Conservation (phyloP, 192 early-diverging fungal species). For the Haplosporangium gracile region DNA sequence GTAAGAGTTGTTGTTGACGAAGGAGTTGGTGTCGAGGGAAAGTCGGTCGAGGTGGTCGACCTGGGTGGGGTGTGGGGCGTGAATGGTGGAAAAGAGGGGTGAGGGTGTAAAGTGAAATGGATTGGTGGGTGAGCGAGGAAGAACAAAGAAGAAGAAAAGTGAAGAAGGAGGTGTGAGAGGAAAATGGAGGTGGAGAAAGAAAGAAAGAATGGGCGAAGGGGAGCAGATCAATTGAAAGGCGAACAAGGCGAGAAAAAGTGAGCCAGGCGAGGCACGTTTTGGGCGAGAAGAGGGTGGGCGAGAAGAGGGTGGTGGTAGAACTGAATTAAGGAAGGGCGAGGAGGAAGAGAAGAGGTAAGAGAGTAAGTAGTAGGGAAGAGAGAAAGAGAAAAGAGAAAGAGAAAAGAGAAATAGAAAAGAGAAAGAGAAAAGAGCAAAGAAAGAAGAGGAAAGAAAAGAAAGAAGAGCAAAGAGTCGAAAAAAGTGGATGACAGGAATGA, state of each 20-base stretch:
- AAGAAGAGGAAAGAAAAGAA: not conserved
- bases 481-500: not conserved
- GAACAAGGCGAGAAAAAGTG: too few relatives aligned
- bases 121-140: not conserved
- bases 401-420: not conserved
- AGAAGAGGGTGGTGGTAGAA: too few relatives aligned
- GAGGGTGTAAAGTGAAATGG: not conserved
- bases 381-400: not conserved
- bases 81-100: not conserved
- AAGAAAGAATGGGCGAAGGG: too few relatives aligned
- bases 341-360: not conserved
- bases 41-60: not conserved
- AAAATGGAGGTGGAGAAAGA: too few relatives aligned
- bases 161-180: not conserved
- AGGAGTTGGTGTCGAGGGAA: not conserved
- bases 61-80: not conserved
- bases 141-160: not conserved
- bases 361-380: not conserved
- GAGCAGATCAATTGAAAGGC: too few relatives aligned
- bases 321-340: not conserved
- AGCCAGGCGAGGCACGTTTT: too few relatives aligned
- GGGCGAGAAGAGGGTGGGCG: too few relatives aligned
- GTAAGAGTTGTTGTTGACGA: too few relatives aligned
- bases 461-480: not conserved
- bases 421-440: not conserved